Evolutionary conservation across 768 basidiomycete genomes (phyloP), one percentile per base, ranked within the genome.

Genomic region (Suillus weaverae): DNA sequence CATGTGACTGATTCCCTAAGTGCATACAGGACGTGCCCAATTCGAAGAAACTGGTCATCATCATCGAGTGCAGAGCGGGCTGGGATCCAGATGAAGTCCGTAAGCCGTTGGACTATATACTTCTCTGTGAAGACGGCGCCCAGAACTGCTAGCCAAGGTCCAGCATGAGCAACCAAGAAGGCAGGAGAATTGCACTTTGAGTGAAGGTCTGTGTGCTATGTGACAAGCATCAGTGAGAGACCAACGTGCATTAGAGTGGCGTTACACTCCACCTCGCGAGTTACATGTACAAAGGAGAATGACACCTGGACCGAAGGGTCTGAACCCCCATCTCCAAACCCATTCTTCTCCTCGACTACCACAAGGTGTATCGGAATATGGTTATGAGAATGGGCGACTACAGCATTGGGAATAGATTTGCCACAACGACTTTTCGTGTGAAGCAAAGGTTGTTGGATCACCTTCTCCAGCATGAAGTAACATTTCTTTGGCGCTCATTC

Each of bases 91-190:
- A 73, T 36, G 36, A 73, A 67, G 39, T 78, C 79, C 0, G 76
- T 79, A 18, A 80, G 74, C n/a, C 66, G 66, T 50, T 79, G 78
- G 26, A 78, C 70, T 13, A 81, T 66, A 50, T 70, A 70, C 1
- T 63, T 61, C 39, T 67, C 54, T 0, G 74, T 76, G 16, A 75
- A 32, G 7, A 80, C 66, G 30, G 65, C 75, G n/a, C 80, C 78
- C 61, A 76, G 66, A 48, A 81, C 66, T 20, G 61, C 33, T 11
- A 81, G 46, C 71, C 72, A 76, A 16, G 78, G 68, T 5, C 77
- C 75, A 11, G 65, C 72, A 14, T 65, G 60, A 30, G 70, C 70
- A 46, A 78, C 39, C 30, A 79, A 20, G 62, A 79, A 79, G 11
- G 70, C 41, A 3, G 79, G 79, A 48, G 72, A 76, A 30, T 51